A percentile compares a stretch with the other conserved stretches of the same genome.
Conservation (phyloP, 2,329 filamentous ascomycete genomes). For the Talaromyces verruculosus region DNA sequence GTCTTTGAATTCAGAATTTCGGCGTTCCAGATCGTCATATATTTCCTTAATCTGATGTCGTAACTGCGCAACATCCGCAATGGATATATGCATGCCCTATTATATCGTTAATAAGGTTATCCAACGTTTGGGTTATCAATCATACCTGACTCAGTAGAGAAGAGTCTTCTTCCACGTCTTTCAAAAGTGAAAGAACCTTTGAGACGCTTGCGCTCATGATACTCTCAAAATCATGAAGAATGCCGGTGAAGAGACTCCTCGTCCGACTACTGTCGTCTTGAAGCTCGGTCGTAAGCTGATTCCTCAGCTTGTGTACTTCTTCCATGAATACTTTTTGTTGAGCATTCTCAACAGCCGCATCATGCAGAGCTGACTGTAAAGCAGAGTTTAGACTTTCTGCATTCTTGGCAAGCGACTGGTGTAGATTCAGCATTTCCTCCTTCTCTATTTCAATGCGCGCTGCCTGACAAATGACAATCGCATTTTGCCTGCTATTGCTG, state of each 20-base stretch:
- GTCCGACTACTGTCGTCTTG: constrained; percentile 31
- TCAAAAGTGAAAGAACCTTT: constrained; percentile 26
- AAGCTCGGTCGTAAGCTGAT: constrained; percentile 34
- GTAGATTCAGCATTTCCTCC: constrained; percentile 43
- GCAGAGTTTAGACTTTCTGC: constrained; percentile 38
- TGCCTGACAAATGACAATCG: constrained; percentile 62
- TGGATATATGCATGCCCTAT: constrained; percentile 36
- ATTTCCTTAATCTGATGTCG: constrained; percentile 29
- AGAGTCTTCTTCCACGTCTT: constrained; percentile 24
- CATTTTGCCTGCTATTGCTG: constrained; percentile 62
- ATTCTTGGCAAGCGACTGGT: constrained; percentile 41
- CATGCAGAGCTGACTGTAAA: constrained; percentile 36
- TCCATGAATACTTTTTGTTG: constrained; percentile 38
- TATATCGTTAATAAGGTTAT: constrained; percentile 5
- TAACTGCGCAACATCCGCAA: constrained; percentile 28
- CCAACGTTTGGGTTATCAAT: background rate
- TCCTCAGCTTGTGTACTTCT: constrained; percentile 33
- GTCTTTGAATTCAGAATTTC: constrained; percentile 30
- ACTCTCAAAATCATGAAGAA: constrained; percentile 31
- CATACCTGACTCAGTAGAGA: constrained; percentile 29
- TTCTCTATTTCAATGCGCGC: constrained; percentile 60
- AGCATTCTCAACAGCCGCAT: constrained; percentile 32
- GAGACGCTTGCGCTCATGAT: constrained; percentile 27
- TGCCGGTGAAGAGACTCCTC: constrained; percentile 27
- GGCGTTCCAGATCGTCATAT: constrained; percentile 31